Conservation (phyloP, 2,329 filamentous ascomycete species). For the Colletotrichum filicis region DNA sequence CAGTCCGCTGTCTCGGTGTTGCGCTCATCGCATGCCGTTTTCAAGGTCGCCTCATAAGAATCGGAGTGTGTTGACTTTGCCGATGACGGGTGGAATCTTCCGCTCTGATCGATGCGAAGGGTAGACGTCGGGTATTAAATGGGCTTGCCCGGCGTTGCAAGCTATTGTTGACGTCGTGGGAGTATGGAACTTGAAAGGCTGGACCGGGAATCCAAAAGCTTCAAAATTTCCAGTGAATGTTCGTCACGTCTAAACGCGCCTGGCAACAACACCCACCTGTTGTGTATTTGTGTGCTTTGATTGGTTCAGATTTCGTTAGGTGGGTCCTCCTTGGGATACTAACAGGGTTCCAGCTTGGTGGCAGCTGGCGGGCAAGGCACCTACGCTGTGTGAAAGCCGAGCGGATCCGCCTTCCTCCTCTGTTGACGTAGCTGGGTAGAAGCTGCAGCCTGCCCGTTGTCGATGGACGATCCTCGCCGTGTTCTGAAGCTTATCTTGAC, state of each 20-base stretch:
- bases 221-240: slow-evolving; percentile 36
- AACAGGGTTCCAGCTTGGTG: slow-evolving; percentile 11
- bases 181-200: not conserved
- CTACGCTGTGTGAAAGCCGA: slow-evolving; percentile 20
- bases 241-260: slow-evolving; percentile 53
- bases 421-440: slow-evolving; percentile 3
- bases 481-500: slow-evolving; percentile 9
- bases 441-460: not conserved
- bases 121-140: not conserved
- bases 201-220: slow-evolving; percentile 12
- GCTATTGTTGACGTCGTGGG: slow-evolving; percentile 26
- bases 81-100: not conserved
- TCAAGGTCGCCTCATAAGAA: slow-evolving; percentile 36
- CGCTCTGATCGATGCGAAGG: not conserved
- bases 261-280: slow-evolving; percentile 33
- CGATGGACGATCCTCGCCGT: not conserved
- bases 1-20: slow-evolving; percentile 85
- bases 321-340: not conserved
- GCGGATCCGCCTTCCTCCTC: not conserved
- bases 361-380: not conserved
- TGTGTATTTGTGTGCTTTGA: not conserved
- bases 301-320: not conserved
- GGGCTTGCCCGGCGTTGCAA: slow-evolving; percentile 22
- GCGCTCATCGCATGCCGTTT: slow-evolving; percentile 79
- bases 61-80: not conserved